Conservation (phyloP, 768 basidiomycete genomes). For the Neoboletus brunneissimus region DNA sequence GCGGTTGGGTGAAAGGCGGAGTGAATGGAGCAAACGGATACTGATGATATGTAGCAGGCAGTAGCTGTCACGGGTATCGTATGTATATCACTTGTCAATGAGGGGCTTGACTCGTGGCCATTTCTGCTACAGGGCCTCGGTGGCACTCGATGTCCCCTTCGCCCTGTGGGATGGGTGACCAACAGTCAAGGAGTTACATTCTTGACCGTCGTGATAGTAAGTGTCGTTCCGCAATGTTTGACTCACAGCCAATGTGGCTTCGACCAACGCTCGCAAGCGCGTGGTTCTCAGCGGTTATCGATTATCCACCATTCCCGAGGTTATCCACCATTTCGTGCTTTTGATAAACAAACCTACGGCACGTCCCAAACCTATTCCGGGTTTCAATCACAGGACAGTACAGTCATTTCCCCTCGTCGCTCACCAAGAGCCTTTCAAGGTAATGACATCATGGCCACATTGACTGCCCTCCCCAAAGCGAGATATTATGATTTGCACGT, state of each 20-base stretch:
- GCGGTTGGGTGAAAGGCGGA: constrained; percentile 1
- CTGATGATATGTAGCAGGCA: neutral
- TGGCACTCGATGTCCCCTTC: neutral
- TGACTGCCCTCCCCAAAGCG: neutral
- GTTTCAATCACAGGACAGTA: neutral
- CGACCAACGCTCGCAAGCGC: neutral
- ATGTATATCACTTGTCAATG: constrained; percentile 6
- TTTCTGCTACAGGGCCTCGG: constrained; percentile 8
- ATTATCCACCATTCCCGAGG: neutral
- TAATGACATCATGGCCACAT: neutral
- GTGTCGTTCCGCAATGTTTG: neutral
- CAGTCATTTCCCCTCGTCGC: neutral
- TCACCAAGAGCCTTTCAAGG: neutral
- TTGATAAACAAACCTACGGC: neutral
- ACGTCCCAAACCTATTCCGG: neutral
- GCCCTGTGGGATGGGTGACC: constrained; percentile 14
- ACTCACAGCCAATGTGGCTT: neutral
- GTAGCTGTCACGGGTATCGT: neutral
- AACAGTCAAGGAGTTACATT: neutral
- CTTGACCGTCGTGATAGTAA: neutral
- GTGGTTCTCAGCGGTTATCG: neutral
- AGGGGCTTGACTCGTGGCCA: constrained; percentile 11
- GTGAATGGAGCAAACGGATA: constrained; percentile 14
- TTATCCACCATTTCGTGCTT: neutral
- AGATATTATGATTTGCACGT: neutral